Evolutionary conservation across 208 protist genomes (phyloP).

Genomic region (Crithidia fasciculata): DNA sequence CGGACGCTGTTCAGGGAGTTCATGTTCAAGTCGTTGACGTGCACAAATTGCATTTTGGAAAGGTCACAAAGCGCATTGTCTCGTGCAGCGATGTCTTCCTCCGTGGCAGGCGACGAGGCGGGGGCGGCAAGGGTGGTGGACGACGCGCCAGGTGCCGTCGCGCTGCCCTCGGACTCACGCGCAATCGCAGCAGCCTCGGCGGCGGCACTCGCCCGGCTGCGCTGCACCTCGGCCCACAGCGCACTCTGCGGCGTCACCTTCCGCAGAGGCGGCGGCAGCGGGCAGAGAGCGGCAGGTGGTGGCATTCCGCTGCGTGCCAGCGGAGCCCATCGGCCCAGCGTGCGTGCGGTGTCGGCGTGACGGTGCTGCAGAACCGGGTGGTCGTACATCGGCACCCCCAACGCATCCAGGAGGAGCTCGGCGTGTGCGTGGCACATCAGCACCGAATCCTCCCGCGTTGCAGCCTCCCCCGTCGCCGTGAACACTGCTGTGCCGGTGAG

Average conservation of each 20-base stretch:
- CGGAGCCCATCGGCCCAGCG: constrained; percentile 80
- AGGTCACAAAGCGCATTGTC: constrained; percentile 84
- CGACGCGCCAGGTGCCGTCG: background rate
- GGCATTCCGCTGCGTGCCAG: constrained; percentile 20
- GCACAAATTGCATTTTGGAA: constrained; percentile 47
- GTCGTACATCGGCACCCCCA: constrained; percentile 80
- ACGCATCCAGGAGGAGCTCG: constrained; percentile 79
- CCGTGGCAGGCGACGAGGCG: too few species aligned
- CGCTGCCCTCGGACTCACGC: background rate
- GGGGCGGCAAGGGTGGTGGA: background rate
- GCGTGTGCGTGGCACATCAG: constrained; percentile 84
- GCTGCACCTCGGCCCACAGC: constrained; percentile 61
- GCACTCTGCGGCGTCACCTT: constrained; percentile 55
- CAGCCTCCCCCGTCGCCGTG: constrained; percentile 79
- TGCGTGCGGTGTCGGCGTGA: constrained; percentile 72
- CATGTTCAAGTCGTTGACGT: constrained; percentile 55
- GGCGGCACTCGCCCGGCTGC: constrained; percentile 4
- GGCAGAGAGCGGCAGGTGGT: constrained; percentile 23
- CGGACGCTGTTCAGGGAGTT: constrained; percentile 35
- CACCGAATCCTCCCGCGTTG: constrained; percentile 61
- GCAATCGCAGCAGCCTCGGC: background rate
- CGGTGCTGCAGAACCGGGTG: constrained; percentile 67
- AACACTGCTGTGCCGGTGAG: background rate
- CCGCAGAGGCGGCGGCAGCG: constrained; percentile 77
- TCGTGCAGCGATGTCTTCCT: too few species aligned